A percentile compares a stretch with the other conserved stretches of the same genome.
These are phyloP conservation scores for Aphanomyces stellatus DNA, from an alignment of 352 stramenopile genomes.

Conservation along the genomic window DNA sequence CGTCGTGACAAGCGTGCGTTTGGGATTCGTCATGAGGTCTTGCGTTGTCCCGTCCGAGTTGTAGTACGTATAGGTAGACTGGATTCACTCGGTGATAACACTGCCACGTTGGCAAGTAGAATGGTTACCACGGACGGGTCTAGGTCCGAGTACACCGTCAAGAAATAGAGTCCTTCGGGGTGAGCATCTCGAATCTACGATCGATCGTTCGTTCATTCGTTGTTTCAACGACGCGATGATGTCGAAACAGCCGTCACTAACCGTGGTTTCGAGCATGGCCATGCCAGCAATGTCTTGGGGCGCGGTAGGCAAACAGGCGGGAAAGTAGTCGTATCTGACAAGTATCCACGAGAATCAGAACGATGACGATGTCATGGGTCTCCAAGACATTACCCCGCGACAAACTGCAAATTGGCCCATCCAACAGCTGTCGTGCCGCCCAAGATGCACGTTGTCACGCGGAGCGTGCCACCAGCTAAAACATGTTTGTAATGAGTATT, in stretches of 20 bases:
- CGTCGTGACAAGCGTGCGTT: not conserved
- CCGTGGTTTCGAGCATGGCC: conserved; percentile 15
- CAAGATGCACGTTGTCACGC: conserved; percentile 6
- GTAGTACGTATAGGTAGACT: not conserved
- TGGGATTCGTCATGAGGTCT: not conserved
- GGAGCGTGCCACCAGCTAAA: not conserved
- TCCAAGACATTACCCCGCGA: too few relatives aligned
- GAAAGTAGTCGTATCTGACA: conserved; percentile 4
- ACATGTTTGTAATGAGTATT: too few relatives aligned
- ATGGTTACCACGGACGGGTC: too few relatives aligned
- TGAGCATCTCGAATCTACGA: conserved; percentile 5
- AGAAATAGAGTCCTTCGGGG: conserved; percentile 1
- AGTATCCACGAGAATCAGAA: not conserved
- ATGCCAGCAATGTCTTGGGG: conserved; percentile 11
- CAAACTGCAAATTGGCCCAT: conserved; percentile 5
- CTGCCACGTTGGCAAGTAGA: too few relatives aligned
- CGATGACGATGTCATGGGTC: too few relatives aligned
- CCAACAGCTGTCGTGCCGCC: not conserved
- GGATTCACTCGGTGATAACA: too few relatives aligned
- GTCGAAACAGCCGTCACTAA: too few relatives aligned
- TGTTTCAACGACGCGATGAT: too few relatives aligned
- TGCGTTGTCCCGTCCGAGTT: conserved; percentile 13
- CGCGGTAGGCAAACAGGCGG: not conserved
- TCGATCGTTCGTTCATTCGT: too few relatives aligned
- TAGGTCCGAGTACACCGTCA: conserved; percentile 14